Percentiles rank a stretch among this genome's conserved stretches.
These are phyloP conservation scores for Elsinoe ampelina DNA, from an alignment of 2,329 filamentous ascomycete genomes.

Conservation along the genomic window DNA sequence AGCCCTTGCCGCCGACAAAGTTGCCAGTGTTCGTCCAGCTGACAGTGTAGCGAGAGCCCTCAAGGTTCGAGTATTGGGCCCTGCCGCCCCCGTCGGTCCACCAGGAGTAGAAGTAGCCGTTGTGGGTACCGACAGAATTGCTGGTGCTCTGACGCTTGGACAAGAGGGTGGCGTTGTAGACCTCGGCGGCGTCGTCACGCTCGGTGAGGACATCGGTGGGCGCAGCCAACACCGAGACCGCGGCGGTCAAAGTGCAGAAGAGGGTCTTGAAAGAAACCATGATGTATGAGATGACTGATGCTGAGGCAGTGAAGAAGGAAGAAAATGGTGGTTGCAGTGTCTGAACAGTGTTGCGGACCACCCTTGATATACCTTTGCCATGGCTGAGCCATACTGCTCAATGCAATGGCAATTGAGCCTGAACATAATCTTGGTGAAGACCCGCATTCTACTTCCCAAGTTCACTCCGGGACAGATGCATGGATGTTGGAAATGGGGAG, in stretches of 20 bases:
- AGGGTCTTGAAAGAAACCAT: conserved; percentile 35
- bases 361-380: no score
- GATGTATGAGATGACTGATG: conserved; percentile 15
- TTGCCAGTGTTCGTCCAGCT: conserved; percentile 41
- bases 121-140: conserved; percentile 40
- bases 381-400: no score
- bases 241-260: conserved; percentile 29
- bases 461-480: no score
- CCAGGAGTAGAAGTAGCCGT: conserved; percentile 53
- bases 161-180: conserved; percentile 17
- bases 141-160: conserved; percentile 17
- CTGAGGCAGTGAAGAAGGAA: no score
- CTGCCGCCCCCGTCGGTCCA: conserved; percentile 47
- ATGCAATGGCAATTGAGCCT: no score
- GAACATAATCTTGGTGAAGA: no score
- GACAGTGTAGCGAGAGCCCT: conserved; percentile 39
- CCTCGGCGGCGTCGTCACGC: no score
- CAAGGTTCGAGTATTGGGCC: conserved; percentile 47
- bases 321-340: no score
- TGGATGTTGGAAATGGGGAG: no score
- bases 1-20: conserved; percentile 51
- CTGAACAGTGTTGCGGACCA: no score
- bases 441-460: no score
- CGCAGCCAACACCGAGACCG: conserved; percentile 27
- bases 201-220: conserved; percentile 31